Evolutionary conservation across 441 rosid genomes (phyloP).

Genomic region (Syzygium syzygioides): DNA sequence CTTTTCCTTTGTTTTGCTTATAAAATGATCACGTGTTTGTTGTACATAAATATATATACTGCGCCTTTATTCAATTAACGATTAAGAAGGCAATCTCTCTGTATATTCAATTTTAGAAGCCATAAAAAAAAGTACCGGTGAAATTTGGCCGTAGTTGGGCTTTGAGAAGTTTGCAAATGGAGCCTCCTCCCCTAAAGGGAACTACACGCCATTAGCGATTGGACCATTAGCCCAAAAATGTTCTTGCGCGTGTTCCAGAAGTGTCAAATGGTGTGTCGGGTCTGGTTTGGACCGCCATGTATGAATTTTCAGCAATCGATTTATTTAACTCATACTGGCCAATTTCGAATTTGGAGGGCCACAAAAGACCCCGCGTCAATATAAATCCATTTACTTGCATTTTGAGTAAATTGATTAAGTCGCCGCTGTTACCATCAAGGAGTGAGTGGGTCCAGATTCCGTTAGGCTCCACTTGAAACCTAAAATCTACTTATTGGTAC

Average conservation of each 20-base stretch:
- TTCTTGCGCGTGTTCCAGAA: not conserved
- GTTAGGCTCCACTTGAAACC: too few relatives aligned
- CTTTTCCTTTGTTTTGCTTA: not conserved
- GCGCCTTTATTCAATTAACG: not conserved
- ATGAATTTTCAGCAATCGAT: not conserved
- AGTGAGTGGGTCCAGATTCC: too few relatives aligned
- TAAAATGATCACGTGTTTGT: not conserved
- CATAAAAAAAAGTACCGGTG: not conserved
- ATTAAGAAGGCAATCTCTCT: not conserved
- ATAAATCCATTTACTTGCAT: not conserved
- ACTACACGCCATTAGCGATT: not conserved
- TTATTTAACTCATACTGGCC: not conserved
- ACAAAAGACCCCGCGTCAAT: not conserved
- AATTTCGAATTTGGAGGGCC: not conserved
- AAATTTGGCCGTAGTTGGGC: not conserved
- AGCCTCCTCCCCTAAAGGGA: not conserved
- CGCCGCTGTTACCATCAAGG: not conserved
- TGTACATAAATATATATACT: not conserved
- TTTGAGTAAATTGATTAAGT: not conserved
- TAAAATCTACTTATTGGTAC: too few relatives aligned
- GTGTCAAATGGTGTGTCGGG: not conserved
- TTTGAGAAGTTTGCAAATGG: not conserved
- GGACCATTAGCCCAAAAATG: not conserved
- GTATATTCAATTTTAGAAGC: not conserved
- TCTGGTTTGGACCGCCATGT: not conserved